Base-by-base conservation (phyloP, 306 rosid genomes). In the Mimosa pudica region DNA sequence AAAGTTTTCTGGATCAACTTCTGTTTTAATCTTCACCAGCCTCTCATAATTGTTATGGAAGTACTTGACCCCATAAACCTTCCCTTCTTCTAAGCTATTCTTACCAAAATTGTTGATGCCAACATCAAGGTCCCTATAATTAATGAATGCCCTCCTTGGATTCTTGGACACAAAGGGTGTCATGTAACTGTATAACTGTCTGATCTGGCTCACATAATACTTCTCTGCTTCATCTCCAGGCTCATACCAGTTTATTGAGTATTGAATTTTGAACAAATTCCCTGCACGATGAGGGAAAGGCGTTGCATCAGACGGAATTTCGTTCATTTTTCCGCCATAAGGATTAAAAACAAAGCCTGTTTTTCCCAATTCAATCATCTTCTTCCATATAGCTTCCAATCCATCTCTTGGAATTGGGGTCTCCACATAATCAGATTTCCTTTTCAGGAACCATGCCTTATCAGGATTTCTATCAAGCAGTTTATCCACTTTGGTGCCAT, bases 211-310 rank as follows among this genome's bases (percentile, higher is more conserved):
- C 48, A 68, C 73, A 10, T 44, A 82, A 17, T 77, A 10, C 48
- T 0, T 6, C 6, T 82, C 85, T 6, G 73, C 88, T 17, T 42
- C 73, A 6, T 61, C 12, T 16, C 86, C 82, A 5, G 81, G 76
- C 11, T 84, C 90, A 2, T 83, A 38, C 98, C 97, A 93, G 60
- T 68, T 89, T 46, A 87, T 84, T 0, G 92, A 88, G 80, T 89
- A 90, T 47, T 93, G 98, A 35, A 93, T 65, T 61, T 93, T 93
- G 66, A 74, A 93, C 11, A 93, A 5, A 2, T 88, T 93, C 16
- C 98, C 98, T 0, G 87, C 86, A 3, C 97, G 87, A 73, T 93
- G 98, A 14, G 98, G 94, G 52, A 93, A 93, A 7, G 98, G 86
- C 0, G 91, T 84, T 0, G 89, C 97, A 30, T 77, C 84, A 16